Conservation (phyloP, 192 early-diverging fungal genomes). For the Kappamyces sp. region DNA sequence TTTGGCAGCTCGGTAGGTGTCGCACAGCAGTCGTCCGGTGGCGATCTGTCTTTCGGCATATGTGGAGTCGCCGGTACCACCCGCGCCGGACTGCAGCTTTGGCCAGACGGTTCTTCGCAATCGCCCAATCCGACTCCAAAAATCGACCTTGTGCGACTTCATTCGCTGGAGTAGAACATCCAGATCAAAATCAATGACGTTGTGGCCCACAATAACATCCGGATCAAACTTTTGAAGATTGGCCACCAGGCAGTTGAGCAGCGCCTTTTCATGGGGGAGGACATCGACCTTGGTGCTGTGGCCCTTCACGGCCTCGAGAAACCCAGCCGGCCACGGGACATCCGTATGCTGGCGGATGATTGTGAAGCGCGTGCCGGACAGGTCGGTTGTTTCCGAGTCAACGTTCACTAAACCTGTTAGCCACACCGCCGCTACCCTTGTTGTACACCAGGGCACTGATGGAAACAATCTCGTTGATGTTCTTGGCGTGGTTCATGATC, state of each 20-base stretch:
- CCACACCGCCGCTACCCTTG: constrained; percentile 44
- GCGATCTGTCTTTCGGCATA: constrained; percentile 69
- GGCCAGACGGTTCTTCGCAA: constrained; percentile 80
- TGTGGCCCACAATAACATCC: constrained; percentile 93
- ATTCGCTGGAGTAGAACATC: constrained; percentile 91
- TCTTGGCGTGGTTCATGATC: constrained; percentile 69
- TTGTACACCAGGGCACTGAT: constrained; percentile 69
- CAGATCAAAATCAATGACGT: constrained; percentile 91
- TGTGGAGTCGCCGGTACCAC: constrained; percentile 73
- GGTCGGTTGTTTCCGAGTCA: constrained; percentile 24
- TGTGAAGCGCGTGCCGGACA: constrained; percentile 46
- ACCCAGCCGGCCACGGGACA: constrained; percentile 73
- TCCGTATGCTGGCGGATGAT: constrained; percentile 68
- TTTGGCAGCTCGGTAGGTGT: constrained; percentile 84
- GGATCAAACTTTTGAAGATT: constrained; percentile 75
- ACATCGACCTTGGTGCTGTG: constrained; percentile 54
- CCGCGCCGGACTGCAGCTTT: constrained; percentile 70
- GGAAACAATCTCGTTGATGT: constrained; percentile 85
- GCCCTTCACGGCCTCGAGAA: constrained; percentile 48
- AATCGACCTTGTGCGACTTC: constrained; percentile 66
- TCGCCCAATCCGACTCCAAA: constrained; percentile 87
- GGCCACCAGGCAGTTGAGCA: constrained; percentile 77
- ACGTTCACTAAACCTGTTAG: constrained; percentile 27
- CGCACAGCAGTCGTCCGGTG: constrained; percentile 83
- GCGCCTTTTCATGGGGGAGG: constrained; percentile 59